These are phyloP conservation scores for Botryotinia convoluta DNA, from an alignment of 2,329 filamentous ascomycete genomes.

Conservation along the genomic window DNA sequence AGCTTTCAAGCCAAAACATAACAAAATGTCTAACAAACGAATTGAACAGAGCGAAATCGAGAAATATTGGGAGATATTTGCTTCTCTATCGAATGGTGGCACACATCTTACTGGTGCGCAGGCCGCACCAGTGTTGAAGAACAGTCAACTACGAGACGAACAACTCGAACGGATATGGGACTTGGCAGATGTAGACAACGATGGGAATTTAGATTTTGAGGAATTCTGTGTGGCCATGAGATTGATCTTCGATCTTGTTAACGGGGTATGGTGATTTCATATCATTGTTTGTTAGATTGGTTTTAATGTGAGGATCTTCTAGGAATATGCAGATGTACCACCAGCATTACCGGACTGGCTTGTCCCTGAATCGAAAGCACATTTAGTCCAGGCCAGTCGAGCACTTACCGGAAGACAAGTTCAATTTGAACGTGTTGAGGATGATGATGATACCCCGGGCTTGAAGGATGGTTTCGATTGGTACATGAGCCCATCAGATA, in stretches of 20 bases:
- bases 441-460: constrained; percentile 77
- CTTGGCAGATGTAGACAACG: constrained; percentile 92
- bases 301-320: constrained; percentile 16
- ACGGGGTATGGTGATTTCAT: constrained; percentile 62
- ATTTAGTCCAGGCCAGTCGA: constrained; percentile 79
- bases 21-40: constrained; percentile 45
- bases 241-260: constrained; percentile 94
- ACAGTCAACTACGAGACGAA: constrained; percentile 68
- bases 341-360: constrained; percentile 88
- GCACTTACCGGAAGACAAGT: constrained; percentile 77
- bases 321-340: constrained; percentile 93
- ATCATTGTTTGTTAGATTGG: too few relatives aligned
- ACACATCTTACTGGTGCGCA: constrained; percentile 66
- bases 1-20: constrained; percentile 4
- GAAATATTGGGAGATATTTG: constrained; percentile 79
- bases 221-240: constrained; percentile 99
- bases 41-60: constrained; percentile 74
- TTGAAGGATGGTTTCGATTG: constrained; percentile 97
- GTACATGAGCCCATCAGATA: constrained; percentile 95
- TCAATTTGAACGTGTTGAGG: constrained; percentile 81
- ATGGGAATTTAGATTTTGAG: constrained; percentile 97
- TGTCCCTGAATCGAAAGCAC: constrained; percentile 89
- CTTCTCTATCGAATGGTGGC: constrained; percentile 62
- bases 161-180: constrained; percentile 99
- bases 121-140: constrained; percentile 70